A percentile compares a stretch with the other conserved stretches of the same genome.
Evolutionary conservation across 2,329 filamentous ascomycete species (phyloP).

Genomic region (Colletotrichum nymphaeae): DNA sequence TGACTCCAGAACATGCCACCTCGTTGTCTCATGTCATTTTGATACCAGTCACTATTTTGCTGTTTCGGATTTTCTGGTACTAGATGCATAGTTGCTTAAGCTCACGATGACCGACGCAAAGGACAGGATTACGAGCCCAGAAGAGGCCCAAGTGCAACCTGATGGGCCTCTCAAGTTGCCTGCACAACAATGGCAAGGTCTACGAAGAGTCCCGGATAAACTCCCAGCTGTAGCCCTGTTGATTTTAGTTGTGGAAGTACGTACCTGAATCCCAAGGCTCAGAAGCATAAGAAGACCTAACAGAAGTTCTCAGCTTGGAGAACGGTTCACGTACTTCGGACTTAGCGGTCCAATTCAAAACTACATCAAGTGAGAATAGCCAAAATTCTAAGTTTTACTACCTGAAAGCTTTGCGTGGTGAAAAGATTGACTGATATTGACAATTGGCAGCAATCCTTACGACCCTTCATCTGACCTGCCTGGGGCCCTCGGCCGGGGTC

Average conservation of each 20-base stretch:
- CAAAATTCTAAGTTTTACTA: too few relatives aligned
- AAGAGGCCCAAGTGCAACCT: slow-evolving; percentile 3
- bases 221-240: slow-evolving; percentile 41
- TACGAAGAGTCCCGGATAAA: slow-evolving; percentile 43
- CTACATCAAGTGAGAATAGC: slow-evolving; percentile 44
- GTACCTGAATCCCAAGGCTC: neutral
- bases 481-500: slow-evolving; percentile 36
- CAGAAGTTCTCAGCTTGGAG: slow-evolving; percentile 38
- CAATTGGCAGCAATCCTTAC: slow-evolving; percentile 38
- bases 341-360: slow-evolving; percentile 46
- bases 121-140: slow-evolving; percentile 7
- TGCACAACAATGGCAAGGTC: slow-evolving; percentile 25
- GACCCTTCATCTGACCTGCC: slow-evolving; percentile 37
- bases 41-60: too few relatives aligned
- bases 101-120: slow-evolving; percentile 28
- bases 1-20: slow-evolving; percentile 9
- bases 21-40: neutral
- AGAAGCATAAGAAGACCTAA: too few relatives aligned
- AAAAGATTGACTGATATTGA: too few relatives aligned
- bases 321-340: slow-evolving; percentile 46
- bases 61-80: too few relatives aligned
- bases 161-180: neutral
- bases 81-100: neutral
- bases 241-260: slow-evolving; percentile 42
- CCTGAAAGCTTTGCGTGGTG: too few relatives aligned